Evolutionary conservation across 768 basidiomycete species (phyloP).

Genomic region (Leucogyrophana mollusca): DNA sequence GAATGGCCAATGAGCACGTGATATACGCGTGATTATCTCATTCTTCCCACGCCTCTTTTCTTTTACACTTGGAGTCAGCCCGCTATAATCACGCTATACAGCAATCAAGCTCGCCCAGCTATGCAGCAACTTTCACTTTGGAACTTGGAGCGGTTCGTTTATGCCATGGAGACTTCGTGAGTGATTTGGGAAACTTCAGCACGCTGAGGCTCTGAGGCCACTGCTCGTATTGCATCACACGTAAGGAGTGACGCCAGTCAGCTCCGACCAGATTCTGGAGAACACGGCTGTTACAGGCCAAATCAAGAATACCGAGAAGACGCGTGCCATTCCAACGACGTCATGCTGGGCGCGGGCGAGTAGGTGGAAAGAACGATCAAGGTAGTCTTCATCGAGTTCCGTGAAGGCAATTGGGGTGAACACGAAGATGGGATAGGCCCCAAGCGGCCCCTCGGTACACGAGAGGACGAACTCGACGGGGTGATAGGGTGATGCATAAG

Average conservation of each 20-base stretch:
- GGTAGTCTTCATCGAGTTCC: constrained; percentile 33
- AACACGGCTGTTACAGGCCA: constrained; percentile 47
- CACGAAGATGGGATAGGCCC: constrained; percentile 67
- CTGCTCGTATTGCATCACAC: constrained; percentile 63
- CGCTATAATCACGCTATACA: no score
- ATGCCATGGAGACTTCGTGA: no score
- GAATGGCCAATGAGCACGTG: no score
- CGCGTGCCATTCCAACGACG: constrained; percentile 36
- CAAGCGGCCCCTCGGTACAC: constrained; percentile 54
- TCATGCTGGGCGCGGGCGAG: constrained; percentile 41
- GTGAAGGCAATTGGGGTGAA: constrained; percentile 43
- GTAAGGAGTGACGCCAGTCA: constrained; percentile 40
- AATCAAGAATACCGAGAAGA: constrained; percentile 68
- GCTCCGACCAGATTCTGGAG: constrained; percentile 43
- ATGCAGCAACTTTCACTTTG: no score
- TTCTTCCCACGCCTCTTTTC: constrained; percentile 16
- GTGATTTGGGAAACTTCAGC: no score
- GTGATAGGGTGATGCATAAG: constrained; percentile 13
- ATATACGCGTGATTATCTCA: no score
- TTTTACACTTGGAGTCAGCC: no score
- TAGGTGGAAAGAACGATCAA: constrained; percentile 38
- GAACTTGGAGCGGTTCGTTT: no score
- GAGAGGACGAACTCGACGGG: constrained; percentile 55
- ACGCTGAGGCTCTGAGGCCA: no score
- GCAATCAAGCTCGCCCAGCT: no score